A percentile compares a stretch with the other conserved stretches of the same genome.
Conservation (phyloP, 2,329 filamentous ascomycete species). For the Hypoxylon sp. region DNA sequence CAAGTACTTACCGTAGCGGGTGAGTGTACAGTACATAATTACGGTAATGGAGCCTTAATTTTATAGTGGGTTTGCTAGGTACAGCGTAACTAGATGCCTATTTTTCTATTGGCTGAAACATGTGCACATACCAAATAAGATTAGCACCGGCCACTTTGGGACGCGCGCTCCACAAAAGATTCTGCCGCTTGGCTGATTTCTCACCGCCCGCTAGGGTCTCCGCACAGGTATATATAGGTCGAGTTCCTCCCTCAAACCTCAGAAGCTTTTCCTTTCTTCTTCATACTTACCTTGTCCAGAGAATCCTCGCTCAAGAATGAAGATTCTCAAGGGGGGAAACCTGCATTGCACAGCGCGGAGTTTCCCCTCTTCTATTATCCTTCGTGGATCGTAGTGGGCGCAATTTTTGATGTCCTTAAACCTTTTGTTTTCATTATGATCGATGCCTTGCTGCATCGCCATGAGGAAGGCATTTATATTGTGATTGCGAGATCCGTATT, state of each 20-base stretch:
- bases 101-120: neutral
- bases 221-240: slow-evolving; percentile 23
- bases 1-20: no score
- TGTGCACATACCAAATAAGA: neutral
- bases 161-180: neutral
- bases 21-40: no score
- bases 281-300: slow-evolving; percentile 58
- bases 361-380: slow-evolving; percentile 58
- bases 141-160: neutral
- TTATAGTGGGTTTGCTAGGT: neutral
- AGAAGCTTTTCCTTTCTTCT: slow-evolving; percentile 40
- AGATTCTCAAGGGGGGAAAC: slow-evolving; percentile 56
- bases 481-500: neutral
- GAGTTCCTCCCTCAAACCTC: slow-evolving; percentile 9
- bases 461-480: slow-evolving; percentile 34
- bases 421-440: slow-evolving; percentile 39
- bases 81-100: no score
- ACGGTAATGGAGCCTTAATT: no score
- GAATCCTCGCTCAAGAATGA: slow-evolving; percentile 51
- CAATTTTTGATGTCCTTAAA: slow-evolving; percentile 56
- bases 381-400: slow-evolving; percentile 54
- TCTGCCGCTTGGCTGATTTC: slow-evolving; percentile 29
- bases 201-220: slow-evolving; percentile 2
- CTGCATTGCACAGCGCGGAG: slow-evolving; percentile 72
- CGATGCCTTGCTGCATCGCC: slow-evolving; percentile 38